Evolutionary conservation across 768 basidiomycete genomes (phyloP), one percentile per base, ranked within the genome.

Genomic region (Saitozyma sp.): DNA sequence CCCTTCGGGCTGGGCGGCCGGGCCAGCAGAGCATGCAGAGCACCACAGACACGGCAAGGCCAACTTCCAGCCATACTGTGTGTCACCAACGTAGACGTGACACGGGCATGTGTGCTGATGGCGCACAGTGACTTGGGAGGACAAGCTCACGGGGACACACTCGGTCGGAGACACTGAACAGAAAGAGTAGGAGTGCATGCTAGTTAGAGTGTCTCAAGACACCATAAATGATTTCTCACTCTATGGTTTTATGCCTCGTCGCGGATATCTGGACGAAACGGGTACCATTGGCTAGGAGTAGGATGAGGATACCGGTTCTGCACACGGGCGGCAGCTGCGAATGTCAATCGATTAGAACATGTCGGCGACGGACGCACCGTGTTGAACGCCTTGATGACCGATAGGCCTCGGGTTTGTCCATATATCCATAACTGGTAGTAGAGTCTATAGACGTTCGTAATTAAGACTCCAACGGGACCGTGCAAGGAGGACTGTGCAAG

Each of bases 1-100:
- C 10, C 58, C 58, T 5, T 9, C 4, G 9, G 58, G 58, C 11
- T 59, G 58, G 58, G 58, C 49, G 37, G 58, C 58, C 9, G 58
- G 58, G n/a, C 58, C 58, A 9, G 46, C 50, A 13, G 58, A 59
- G 19, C 58, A 59, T 17, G 58, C 58, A 7, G 58, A 59, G 58
- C 58, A 59, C 40, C 56, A 58, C 29, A 13, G 56, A 29, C 42
- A 58, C 37, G 56, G 56, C 3, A 58, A 58, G 11, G 42, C 20
- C 56, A 58, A 58, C 48, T 58, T 58, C 39, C 56, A 58, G 43
- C 56, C 56, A 13, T 58, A 58, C 38, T 50, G 56, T 58, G 43
- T 46, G 56, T 58, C n/a, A 40, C 6, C 52, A 14, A 54, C 6
- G 19, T 37, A 46, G 43, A 48, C 17, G 42, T n/a, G n/a, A n/a